Percentiles rank a stretch among this genome's conserved stretches.
Evolutionary conservation across 345 rosid species (phyloP).

Genomic region (Salix udensis): DNA sequence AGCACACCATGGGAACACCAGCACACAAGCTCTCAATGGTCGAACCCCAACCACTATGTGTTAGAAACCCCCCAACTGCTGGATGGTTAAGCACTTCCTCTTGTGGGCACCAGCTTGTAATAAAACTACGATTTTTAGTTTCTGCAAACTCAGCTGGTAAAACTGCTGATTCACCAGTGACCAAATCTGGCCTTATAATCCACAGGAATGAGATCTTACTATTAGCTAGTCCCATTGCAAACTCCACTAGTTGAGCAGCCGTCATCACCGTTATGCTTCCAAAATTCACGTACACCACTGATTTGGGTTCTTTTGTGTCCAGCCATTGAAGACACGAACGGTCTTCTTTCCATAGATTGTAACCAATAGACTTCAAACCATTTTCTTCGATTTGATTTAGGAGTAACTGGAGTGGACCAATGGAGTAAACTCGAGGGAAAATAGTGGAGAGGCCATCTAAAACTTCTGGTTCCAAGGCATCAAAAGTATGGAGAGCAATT

Average conservation of each 20-base stretch:
- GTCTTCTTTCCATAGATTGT: slow-evolving; percentile 6
- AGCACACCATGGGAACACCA: neutral
- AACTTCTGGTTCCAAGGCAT: neutral
- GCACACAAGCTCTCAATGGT: neutral
- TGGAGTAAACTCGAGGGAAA: too few relatives aligned
- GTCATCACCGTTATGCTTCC: neutral
- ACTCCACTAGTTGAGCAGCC: neutral
- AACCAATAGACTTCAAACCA: neutral
- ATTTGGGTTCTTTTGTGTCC: neutral
- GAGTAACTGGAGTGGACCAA: too few relatives aligned
- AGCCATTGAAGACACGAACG: slow-evolving; percentile 3
- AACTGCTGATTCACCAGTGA: neutral
- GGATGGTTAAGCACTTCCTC: slow-evolving; percentile 6
- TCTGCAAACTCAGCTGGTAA: neutral
- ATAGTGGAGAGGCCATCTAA: neutral
- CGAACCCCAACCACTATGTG: neutral
- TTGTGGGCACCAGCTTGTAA: neutral
- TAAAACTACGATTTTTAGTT: neutral
- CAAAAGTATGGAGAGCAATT: too few relatives aligned
- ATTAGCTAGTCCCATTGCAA: slow-evolving; percentile 3
- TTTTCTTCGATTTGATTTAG: too few relatives aligned
- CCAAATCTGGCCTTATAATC: slow-evolving; percentile 9
- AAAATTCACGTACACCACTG: slow-evolving; percentile 5
- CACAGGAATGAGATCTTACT: slow-evolving; percentile 3
- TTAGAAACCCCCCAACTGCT: neutral